phyloP scores from a whole-genome alignment of 345 rosid species.

The Brassica carinata region DNA sequence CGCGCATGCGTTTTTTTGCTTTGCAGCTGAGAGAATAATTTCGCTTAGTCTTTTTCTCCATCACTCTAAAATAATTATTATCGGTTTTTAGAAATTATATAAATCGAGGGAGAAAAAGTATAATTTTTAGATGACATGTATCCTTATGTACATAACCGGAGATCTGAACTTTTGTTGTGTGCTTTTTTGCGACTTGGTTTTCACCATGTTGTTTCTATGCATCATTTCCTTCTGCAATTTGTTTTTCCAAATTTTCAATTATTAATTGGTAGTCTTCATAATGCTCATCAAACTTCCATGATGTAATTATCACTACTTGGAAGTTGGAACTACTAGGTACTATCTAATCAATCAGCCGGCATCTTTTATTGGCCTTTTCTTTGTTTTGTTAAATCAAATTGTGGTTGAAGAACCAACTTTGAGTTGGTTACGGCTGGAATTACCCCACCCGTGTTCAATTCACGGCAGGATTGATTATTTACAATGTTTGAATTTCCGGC shows the following conservation, averaged over 20 bases:
- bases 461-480: too few relatives aligned
- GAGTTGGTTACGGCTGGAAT: too few relatives aligned
- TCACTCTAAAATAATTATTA: slow-evolving; percentile 5
- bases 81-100: slow-evolving; percentile 25
- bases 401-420: too few relatives aligned
- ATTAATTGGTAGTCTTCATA: slow-evolving; percentile 28
- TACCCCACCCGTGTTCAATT: too few relatives aligned
- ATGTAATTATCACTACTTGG: background rate
- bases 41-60: background rate
- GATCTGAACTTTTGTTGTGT: slow-evolving; percentile 40
- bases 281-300: background rate
- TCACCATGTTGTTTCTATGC: slow-evolving; percentile 35
- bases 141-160: slow-evolving; percentile 40
- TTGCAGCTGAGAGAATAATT: slow-evolving; percentile 24
- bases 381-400: background rate
- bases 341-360: background rate
- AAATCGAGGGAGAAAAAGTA: slow-evolving; percentile 18
- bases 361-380: background rate
- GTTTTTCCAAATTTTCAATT: slow-evolving; percentile 28
- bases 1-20: slow-evolving; percentile 15
- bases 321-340: background rate
- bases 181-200: slow-evolving; percentile 44
- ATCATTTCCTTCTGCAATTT: background rate
- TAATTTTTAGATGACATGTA: slow-evolving; percentile 39
- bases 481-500: too few relatives aligned